Evolutionary conservation across 148 eudicot genomes (phyloP), one percentile per base, ranked within the genome.

Genomic region (Diospyros kaki): DNA sequence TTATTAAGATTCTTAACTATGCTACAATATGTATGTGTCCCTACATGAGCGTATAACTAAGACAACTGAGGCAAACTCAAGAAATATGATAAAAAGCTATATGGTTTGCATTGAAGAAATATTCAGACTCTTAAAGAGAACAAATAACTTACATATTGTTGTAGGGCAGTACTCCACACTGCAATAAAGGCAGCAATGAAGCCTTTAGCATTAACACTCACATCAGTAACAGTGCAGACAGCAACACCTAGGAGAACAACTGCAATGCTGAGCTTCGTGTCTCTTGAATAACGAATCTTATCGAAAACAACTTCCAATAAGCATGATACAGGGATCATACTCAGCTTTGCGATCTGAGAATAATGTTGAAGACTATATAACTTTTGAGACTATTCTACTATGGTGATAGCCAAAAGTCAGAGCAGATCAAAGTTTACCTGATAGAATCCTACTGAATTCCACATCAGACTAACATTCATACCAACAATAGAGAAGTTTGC

Each of bases 381-480:
- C 9, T 14, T 46, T 56, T 18, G 17, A 61, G 38, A 60, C 6
- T 50, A 58, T 46, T 43, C 5, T 59, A 3, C 18, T 58, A 40
- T 42, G 58, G 46, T 55, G 46, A 18, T 60, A 58, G 69, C 40
- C n/a, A 56, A 60, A 72, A 39, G 6, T 52, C 6, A 39, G 4
- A 65, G 50, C 1, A n/a, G 28, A 70, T 53, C 5, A 41, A 70
- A 64, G 12, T 54, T 61, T 88, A 93, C 98, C 98, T 93, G 98
- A 82, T 93, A 93, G 76, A 93, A 93, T 76, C 98, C 98, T 72
- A 93, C 98, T 18, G 98, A 93, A 73, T 93, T 93, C 93, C 89
- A 93, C 98, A 93, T 93, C 63, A 93, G 83, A 78, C 98, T 93
- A 74, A 93, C 97, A 81, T 93, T 93, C 98, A 93, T 93, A 79